Evolutionary conservation across 306 rosid genomes (phyloP), one percentile per base, ranked within the genome.

Genomic region (Aeschynomene evenia): DNA sequence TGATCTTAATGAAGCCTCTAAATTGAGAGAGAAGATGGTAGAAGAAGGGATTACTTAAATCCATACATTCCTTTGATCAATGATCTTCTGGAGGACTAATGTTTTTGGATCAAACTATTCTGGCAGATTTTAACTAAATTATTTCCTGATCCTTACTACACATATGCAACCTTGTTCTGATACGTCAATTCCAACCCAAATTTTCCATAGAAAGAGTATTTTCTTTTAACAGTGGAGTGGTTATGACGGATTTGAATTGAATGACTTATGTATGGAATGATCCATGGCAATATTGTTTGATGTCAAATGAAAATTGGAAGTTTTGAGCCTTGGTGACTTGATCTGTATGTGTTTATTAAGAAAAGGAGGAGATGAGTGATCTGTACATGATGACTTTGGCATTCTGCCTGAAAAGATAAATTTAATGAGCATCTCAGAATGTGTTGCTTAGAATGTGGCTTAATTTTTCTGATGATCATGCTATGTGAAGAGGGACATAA

Each of bases 21-120:
- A 82, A 70, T 55, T 85, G 79, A 88, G 84, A 73, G 86, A 88
- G 33, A 82, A 72, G 82, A 90, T 90, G 91, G 66, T 36, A 33
- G 78, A 61, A 80, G 86, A 79, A 80, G 89, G 88, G 55, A 72
- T 86, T 76, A 76, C 79, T 51, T 86, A 78, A 37, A 85, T 80
- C 69, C 86, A 37, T 70, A 61, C 57, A 72, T 76, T 26, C 60
- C 83, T 10, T 78, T 85, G 84, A 76, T 74, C 74, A 66, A 28
- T 65, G 85, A 76, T 58, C 70, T 72, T 55, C 45, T 29, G 42
- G 80, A 67, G 70, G 69, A 62, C 33, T 45, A 49, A 64, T 53
- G 62, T 29, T 66, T 78, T 76, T 59, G 59, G 63, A 68, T 81
- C 79, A 81, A 68, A 58, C 76, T 61, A 45, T 78, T 63, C 21